These are phyloP conservation scores for Chrysanthemum lavandulifolium DNA, from an alignment of 129 eudicot species.

Conservation along the genomic window DNA sequence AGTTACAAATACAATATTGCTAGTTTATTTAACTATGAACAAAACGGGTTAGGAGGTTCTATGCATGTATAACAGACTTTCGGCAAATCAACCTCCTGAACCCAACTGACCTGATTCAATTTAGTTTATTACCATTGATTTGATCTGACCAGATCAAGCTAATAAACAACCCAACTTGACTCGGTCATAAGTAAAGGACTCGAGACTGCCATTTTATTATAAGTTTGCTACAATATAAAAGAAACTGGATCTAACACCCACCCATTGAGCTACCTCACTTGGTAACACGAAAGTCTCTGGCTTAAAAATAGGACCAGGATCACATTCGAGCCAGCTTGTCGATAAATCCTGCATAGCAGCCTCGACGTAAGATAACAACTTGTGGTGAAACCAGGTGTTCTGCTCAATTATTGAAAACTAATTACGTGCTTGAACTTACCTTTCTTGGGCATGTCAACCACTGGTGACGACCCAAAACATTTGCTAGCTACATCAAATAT, in stretches of 20 bases:
- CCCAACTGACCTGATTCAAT: too few species aligned
- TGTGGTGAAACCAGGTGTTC: not conserved
- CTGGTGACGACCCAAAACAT: conserved; percentile 59
- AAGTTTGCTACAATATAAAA: not conserved
- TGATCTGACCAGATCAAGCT: too few species aligned
- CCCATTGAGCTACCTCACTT: conserved; percentile 49
- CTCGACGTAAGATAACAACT: conserved; percentile 11
- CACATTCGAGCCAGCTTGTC: conserved; percentile 85
- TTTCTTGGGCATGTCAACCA: conserved; percentile 93
- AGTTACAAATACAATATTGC: too few species aligned
- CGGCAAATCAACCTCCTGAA: too few species aligned
- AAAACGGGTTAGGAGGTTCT: too few species aligned
- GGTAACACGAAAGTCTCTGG: conserved; percentile 55
- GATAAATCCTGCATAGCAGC: conserved; percentile 66
- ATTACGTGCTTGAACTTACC: conserved; percentile 31
- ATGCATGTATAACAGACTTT: too few species aligned
- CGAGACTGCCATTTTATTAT: too few species aligned
- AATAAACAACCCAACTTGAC: too few species aligned
- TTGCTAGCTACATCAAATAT: conserved; percentile 57
- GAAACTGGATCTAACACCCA: conserved; percentile 10
- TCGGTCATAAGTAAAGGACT: too few species aligned
- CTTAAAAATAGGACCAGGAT: conserved; percentile 84
- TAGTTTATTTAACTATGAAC: too few species aligned
- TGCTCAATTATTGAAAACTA: not conserved
- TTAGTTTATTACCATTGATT: too few species aligned